Evolutionary conservation across 352 stramenopile species (phyloP).

Genomic region (Phytophthora pini): DNA sequence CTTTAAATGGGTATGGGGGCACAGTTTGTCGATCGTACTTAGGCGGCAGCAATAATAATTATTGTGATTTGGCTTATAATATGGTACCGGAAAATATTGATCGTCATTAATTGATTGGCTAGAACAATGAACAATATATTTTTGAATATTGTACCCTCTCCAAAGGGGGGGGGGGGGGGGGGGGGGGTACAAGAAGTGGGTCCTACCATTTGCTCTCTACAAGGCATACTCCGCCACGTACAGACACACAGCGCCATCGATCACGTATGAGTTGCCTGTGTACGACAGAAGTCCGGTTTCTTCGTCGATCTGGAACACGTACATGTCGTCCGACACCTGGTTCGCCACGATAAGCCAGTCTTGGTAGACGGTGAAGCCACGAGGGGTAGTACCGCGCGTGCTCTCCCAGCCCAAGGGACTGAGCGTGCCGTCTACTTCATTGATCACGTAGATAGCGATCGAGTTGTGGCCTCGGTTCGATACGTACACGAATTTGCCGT

Average conservation of each 20-base stretch:
- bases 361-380: conserved; percentile 47
- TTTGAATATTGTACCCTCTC: no score
- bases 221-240: conserved; percentile 17
- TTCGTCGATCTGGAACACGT: conserved; percentile 51
- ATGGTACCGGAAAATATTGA: no score
- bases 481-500: conserved; percentile 55
- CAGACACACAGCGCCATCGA: conserved; percentile 38
- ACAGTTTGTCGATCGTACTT: conserved; percentile 16
- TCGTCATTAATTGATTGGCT: no score
- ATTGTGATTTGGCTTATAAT: no score
- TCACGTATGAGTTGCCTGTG: conserved; percentile 38
- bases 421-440: conserved; percentile 29
- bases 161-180: no score
- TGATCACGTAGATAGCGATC: conserved; percentile 53
- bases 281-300: conserved; percentile 31
- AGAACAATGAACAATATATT: no score
- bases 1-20: conserved; percentile 1
- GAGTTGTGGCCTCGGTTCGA: conserved; percentile 66
- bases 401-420: conserved; percentile 38
- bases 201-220: no score
- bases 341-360: conserved; percentile 61
- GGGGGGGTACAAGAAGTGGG: no score
- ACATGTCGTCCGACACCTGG: conserved; percentile 51
- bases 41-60: no score
- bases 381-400: conserved; percentile 45